phyloP scores from a whole-genome alignment of 805 yeast genomes.

The Starmerella scarabaei region DNA sequence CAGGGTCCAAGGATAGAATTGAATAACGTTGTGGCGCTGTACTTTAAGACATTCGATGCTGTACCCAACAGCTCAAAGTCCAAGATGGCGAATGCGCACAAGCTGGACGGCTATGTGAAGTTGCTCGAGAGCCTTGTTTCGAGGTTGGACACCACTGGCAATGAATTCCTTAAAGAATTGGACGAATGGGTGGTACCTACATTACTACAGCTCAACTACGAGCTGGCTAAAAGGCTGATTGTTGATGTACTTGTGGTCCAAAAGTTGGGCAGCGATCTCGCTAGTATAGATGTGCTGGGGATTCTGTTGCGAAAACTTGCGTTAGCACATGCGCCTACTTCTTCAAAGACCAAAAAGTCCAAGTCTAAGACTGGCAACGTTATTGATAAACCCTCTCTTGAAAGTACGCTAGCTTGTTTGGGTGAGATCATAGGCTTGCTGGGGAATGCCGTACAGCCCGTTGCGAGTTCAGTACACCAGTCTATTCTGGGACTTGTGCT shows the following conservation, averaged over 20 bases:
- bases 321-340: conserved; percentile 10
- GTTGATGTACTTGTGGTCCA: conserved; percentile 9
- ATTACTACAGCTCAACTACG: conserved; percentile 9
- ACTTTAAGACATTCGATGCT: background rate
- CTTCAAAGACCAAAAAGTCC: background rate
- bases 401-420: conserved; percentile 13
- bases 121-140: background rate
- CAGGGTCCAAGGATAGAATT: background rate
- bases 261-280: conserved; percentile 13
- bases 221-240: conserved; percentile 11
- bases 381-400: conserved; percentile 1
- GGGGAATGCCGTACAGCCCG: conserved; percentile 17
- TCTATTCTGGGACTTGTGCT: conserved; percentile 16
- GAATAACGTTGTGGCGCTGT: background rate
- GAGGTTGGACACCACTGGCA: background rate
- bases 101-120: background rate
- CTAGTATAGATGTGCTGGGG: conserved; percentile 12
- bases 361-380: background rate
- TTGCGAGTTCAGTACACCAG: conserved; percentile 18
- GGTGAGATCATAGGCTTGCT: conserved; percentile 4
- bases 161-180: conserved; percentile 4
- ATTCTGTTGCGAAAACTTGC: conserved; percentile 16
- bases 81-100: background rate
- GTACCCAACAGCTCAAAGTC: background rate
- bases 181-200: conserved; percentile 13